These are phyloP conservation scores for Helicocarpus griseus DNA, from an alignment of 2,329 filamentous ascomycete genomes.

Conservation along the genomic window DNA sequence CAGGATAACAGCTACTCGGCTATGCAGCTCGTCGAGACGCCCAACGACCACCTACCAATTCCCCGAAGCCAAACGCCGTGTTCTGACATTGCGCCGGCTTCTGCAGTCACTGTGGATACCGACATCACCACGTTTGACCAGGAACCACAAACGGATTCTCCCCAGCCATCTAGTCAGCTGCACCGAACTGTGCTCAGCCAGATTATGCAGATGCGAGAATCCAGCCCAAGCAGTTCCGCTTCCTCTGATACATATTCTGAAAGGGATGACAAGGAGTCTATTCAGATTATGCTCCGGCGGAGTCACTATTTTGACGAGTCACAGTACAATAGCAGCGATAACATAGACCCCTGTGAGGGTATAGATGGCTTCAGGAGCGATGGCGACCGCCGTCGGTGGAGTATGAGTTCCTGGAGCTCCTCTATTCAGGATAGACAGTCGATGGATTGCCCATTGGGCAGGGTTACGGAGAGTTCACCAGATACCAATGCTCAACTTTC, in stretches of 20 bases:
- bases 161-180: constrained; percentile 17
- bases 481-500: constrained; percentile 10
- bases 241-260: constrained; percentile 23
- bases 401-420: constrained; percentile 37
- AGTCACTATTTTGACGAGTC: constrained; percentile 33
- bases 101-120: constrained; percentile 54
- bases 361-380: neutral
- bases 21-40: neutral
- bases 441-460: constrained; percentile 25
- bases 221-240: constrained; percentile 31
- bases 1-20: neutral
- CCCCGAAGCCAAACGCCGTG: constrained; percentile 9
- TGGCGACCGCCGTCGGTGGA: constrained; percentile 28
- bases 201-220: constrained; percentile 40
- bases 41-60: neutral
- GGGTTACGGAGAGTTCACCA: constrained; percentile 27
- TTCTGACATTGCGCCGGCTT: constrained; percentile 43
- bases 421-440: constrained; percentile 29
- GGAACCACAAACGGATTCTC: constrained; percentile 57
- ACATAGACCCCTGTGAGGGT: constrained; percentile 20
- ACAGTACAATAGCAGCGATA: constrained; percentile 20
- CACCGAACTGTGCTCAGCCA: constrained; percentile 38
- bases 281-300: constrained; percentile 45
- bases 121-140: constrained; percentile 54
- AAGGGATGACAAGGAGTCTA: constrained; percentile 44